Evolutionary conservation across 2,329 filamentous ascomycete genomes (phyloP), one percentile per base, ranked within the genome.

Genomic region (Talaromyces sp.): DNA sequence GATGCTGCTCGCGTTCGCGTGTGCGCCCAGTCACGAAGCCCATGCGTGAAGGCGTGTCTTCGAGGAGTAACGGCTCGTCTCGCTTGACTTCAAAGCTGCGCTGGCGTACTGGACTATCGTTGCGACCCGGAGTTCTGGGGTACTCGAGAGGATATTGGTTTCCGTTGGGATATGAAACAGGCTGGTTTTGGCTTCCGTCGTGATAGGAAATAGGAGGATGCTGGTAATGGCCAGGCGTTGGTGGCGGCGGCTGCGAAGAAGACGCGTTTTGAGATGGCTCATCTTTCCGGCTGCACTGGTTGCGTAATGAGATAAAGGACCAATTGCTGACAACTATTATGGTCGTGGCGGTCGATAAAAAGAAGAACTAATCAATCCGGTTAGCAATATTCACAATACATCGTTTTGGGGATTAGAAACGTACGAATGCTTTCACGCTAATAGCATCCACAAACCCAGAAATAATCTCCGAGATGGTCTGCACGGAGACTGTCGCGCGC

Each of bases 401-500:
- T n/a, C n/a, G n/a, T n/a, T n/a, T n/a, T n/a, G 24, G 10, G 10
- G 1, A 11, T 0, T 21, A 19, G 3, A 13, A 29, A 74, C 78
- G 64, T 80, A 86, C 85, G 81, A 90, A 87, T 11, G 86, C 84
- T 75, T 97, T 97, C 75, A 91, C 89, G 64, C 89, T 91, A 74
- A 98, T 93, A 6, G 90, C 87, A 68, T 96, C 91, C 4, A 96
- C 88, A 73, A 98, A 97, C 69, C 89, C 89, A 72, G 98, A 97
- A 75, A 98, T 88, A 46, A 99, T 96, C 70, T 91, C 86, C 0
- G 93, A 93, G 71, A 97, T 89, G 27, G 93, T 95, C 70, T 90
- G 89, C 5, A 91, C 93, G 19, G 89, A 91, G 43, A 96, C 86
- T 68, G 88, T 89, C 49, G 93, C 89, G 41, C 88, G 83, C 66